Base-by-base conservation (phyloP, 805 yeast species). In the Candida quercuum region DNA sequence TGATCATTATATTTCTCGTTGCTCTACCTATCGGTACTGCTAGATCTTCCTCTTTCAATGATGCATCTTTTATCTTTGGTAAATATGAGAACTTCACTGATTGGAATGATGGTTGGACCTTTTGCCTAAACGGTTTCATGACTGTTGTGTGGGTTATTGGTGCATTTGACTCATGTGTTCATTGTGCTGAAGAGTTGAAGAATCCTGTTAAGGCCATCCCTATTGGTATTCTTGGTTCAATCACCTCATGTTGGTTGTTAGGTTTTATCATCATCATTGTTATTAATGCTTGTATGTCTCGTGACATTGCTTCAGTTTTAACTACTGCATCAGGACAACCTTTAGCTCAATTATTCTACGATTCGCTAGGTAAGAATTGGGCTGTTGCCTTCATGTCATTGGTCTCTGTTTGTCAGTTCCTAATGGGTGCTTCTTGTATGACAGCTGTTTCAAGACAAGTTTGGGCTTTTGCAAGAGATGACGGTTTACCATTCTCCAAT, bases 381-480 rank as follows among this genome's bases (percentile, higher is more conserved):
- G 79, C 86, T 12, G 63, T 79, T 37, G 84, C 81, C 0, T 70
- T 81, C 48, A 75, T 80, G 79, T 51, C 74, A 4, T 46, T 80
- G 36, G 72, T 78, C 52, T 69, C 77, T 12, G 51, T 69, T 42
- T 77, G 83, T 23, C 86, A 79, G 55, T 76, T 73, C 59, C 60
- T 79, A 36, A 81, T 80, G 86, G 81, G 83, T n/a, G 67, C 74
- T 17, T 72, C 81, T 6, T 69, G 71, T 42, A 57, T 78, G 39
- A 68, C 78, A 24, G 84, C 85, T 15, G 67, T 73, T 7, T 77
- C 84, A 2, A 70, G 87, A 57, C 86, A 79, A 59, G 66, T 78
- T 35, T 81, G 83, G 78, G 86, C 87, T 2, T 80, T 80, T 58
- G 79, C 86, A 15, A 72, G 89, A 63, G 89, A 81, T 56, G 79